Evolutionary conservation across 495 filamentous ascomycete genomes (phyloP).

Genomic region (Neurospora intermedia): DNA sequence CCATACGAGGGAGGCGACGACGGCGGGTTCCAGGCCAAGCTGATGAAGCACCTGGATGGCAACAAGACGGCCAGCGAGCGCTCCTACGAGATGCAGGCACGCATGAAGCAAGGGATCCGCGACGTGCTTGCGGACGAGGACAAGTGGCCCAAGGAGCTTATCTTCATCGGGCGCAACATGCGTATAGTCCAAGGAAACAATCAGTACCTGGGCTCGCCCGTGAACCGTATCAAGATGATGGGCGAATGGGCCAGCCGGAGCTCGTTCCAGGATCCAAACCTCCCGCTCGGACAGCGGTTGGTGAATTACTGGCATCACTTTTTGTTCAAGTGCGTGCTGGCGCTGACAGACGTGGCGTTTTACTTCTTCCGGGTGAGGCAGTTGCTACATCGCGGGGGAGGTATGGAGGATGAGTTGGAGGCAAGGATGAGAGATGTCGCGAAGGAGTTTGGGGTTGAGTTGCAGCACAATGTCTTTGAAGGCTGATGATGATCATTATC

Average conservation of each 20-base stretch:
- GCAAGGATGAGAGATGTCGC: constrained; percentile 74
- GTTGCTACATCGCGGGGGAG: constrained; percentile 58
- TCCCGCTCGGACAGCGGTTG: constrained; percentile 28
- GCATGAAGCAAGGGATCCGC: constrained; percentile 72
- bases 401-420: constrained; percentile 94
- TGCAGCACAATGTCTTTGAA: constrained; percentile 79
- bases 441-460: constrained; percentile 81
- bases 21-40: constrained; percentile 43
- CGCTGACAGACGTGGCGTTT: constrained; percentile 72
- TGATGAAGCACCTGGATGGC: constrained; percentile 40
- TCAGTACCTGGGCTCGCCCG: constrained; percentile 75
- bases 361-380: constrained; percentile 69
- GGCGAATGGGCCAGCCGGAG: constrained; percentile 79
- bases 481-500: constrained; percentile 37
- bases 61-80: constrained; percentile 53
- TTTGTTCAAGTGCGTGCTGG: constrained; percentile 66
- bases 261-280: constrained; percentile 50
- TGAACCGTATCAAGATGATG: constrained; percentile 92
- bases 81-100: constrained; percentile 75
- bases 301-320: constrained; percentile 58
- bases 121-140: constrained; percentile 80
- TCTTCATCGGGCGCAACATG: constrained; percentile 93
- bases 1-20: constrained; percentile 79
- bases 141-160: constrained; percentile 84
- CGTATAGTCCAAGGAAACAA: constrained; percentile 69